These are phyloP conservation scores for Didymella pomorum DNA, from an alignment of 2,329 filamentous ascomycete genomes.

Conservation along the genomic window DNA sequence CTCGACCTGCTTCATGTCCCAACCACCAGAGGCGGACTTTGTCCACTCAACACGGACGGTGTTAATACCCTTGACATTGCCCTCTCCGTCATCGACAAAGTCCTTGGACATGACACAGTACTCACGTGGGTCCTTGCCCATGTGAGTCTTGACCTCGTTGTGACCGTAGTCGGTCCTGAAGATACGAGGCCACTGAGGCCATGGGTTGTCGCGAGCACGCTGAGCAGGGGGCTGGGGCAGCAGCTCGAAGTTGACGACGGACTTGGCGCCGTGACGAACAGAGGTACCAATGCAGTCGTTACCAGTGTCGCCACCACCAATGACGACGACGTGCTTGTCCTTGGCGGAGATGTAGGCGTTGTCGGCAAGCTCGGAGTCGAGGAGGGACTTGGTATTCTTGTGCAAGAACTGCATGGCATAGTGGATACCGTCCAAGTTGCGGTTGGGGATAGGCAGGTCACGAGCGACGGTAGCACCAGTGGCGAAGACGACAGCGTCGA, in stretches of 20 bases:
- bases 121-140: conserved; percentile 94
- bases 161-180: conserved; percentile 99
- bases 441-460: conserved; percentile 88
- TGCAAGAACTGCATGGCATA: conserved; percentile 98
- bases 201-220: conserved; percentile 93
- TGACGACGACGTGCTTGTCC: conserved; percentile 94
- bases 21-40: conserved; percentile 84
- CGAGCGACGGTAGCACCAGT: conserved; percentile 93
- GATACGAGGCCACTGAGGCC: conserved; percentile 97
- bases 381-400: conserved; percentile 96
- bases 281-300: conserved; percentile 99
- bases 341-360: conserved; percentile 91
- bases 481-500: conserved; percentile 87
- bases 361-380: conserved; percentile 87
- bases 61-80: conserved; percentile 94
- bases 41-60: conserved; percentile 96
- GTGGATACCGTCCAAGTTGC: conserved; percentile 88
- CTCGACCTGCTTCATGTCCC: conserved; percentile 98
- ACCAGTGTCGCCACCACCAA: conserved; percentile 96
- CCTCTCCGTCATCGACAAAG: conserved; percentile 87
- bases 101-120: conserved; percentile 99
- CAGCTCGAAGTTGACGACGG: conserved; percentile 95
- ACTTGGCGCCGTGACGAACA: conserved; percentile 93
- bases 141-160: conserved; percentile 93
- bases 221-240: conserved; percentile 90